Base-by-base conservation (phyloP, 1,284 basidiomycete genomes). In the Marasmius fiardii region DNA sequence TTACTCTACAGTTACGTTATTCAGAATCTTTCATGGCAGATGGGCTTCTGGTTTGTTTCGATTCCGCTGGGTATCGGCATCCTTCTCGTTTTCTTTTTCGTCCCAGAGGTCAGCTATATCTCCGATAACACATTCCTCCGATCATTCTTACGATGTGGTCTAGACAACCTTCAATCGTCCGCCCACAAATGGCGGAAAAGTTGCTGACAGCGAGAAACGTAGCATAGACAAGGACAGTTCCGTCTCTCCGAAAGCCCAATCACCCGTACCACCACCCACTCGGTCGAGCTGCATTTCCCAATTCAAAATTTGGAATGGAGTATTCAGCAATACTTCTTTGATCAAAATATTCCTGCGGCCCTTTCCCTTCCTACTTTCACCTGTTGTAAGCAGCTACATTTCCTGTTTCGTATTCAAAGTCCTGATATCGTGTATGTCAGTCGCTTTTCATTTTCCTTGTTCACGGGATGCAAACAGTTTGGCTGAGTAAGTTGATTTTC, bases 1-100 rank as follows among this genome's bases (percentile, higher is more conserved):
- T 59, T 75, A 34, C 65, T 75, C 16, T 74, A 71, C 60, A 74
- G 74, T 56, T 75, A 74, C 60, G 73, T 75, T 14, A 67, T 75
- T 31, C 67, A 75, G 51, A 72, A 72, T 51, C 57, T 74, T n/a
- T 70, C 73, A 1, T 73, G 72, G 72, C 69, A 74, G 56, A 71
- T 69, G 65, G 72, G 72, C 2, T 75, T 75, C 57, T 77, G 74
- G 68, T 72, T 75, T 54, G 74, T 77, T 14, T 69, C 71, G 50
- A 74, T 75, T 43, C 68, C 75, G 1, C 63, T 76, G 18, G 73
- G 71, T 16, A 58, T 76, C 31, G 63, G 60, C 4, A 62, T 71
- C 20, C 39, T 74, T 8, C 54, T 68, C 8, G 67, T 75, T 1
- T 75, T 77, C 54, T 72, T 75, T 60, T 72, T 76, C 54, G 74